Evolutionary conservation across 306 rosid genomes (phyloP).

Genomic region (Prunus davidiana): DNA sequence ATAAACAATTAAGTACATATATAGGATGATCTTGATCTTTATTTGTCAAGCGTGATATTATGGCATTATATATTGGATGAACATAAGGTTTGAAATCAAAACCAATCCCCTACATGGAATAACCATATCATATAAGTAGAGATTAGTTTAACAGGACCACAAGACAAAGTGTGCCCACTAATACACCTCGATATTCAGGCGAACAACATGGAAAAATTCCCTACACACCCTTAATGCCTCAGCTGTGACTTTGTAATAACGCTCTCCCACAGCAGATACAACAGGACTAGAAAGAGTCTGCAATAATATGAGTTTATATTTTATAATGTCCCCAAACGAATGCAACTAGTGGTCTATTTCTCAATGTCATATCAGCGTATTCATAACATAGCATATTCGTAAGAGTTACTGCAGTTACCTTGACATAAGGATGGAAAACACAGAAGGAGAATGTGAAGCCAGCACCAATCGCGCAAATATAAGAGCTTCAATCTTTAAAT

Average conservation of each 20-base stretch:
- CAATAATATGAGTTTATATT: conserved; percentile 6
- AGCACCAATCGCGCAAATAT: conserved; percentile 81
- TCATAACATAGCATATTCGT: background rate
- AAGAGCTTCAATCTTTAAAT: conserved; percentile 96
- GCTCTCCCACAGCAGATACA: conserved; percentile 94
- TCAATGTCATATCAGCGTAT: background rate
- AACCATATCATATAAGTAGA: conserved; percentile 24
- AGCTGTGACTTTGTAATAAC: conserved; percentile 97
- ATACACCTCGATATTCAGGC: conserved; percentile 79
- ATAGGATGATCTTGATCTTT: conserved; percentile 90
- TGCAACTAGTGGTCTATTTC: background rate
- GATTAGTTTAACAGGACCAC: conserved; percentile 15
- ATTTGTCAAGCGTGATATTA: conserved; percentile 95
- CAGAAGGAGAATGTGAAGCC: conserved; percentile 94
- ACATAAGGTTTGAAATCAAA: conserved; percentile 88
- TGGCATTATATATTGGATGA: conserved; percentile 82
- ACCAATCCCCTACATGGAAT: conserved; percentile 51
- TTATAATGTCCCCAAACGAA: background rate
- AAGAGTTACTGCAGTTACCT: conserved; percentile 42
- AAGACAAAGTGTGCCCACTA: conserved; percentile 14
- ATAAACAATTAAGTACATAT: background rate
- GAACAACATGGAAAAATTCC: conserved; percentile 86
- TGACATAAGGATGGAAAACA: conserved; percentile 80
- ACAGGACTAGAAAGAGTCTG: conserved; percentile 97
- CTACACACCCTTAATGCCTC: conserved; percentile 98